phyloP scores from a whole-genome alignment of 1,284 basidiomycete genomes.

The Apiotrichum mycotoxinovorans region DNA sequence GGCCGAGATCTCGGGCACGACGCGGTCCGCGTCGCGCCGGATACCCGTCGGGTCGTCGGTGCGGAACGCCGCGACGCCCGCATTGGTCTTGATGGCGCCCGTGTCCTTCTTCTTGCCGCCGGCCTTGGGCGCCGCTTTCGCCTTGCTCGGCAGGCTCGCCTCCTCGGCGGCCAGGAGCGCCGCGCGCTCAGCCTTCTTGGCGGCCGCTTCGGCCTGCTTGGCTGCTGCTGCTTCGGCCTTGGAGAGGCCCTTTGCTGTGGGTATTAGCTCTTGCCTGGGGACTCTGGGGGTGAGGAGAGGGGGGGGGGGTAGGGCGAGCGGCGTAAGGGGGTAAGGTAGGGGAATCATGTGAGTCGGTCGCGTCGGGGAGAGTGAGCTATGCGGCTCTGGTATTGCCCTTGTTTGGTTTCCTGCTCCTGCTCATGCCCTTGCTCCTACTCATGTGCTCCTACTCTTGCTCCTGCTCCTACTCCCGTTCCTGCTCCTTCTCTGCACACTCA shows the following conservation, averaged over 20 bases:
- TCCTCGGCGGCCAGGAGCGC: slow-evolving; percentile 74
- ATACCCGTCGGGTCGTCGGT: slow-evolving; percentile 63
- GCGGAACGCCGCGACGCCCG: slow-evolving; percentile 32
- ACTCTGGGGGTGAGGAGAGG: background rate
- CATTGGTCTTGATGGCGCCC: slow-evolving; percentile 17
- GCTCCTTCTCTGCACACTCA: slow-evolving; percentile 45
- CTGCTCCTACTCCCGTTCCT: no score
- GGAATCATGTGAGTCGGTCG: no score
- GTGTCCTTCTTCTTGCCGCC: slow-evolving; percentile 35
- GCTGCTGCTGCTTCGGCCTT: slow-evolving; percentile 36
- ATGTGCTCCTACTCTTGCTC: no score
- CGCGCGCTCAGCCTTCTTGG: slow-evolving; percentile 54
- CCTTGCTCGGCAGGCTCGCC: slow-evolving; percentile 60
- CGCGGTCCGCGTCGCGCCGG: slow-evolving; percentile 50
- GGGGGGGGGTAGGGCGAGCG: no score
- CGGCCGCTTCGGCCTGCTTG: slow-evolving; percentile 54
- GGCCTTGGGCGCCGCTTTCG: slow-evolving; percentile 53
- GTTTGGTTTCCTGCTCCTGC: no score
- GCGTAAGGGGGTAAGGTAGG: no score
- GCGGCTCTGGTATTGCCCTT: no score
- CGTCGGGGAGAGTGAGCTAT: no score
- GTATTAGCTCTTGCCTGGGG: background rate
- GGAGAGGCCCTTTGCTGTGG: slow-evolving; percentile 18
- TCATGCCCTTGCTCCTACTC: no score
- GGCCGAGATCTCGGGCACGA: slow-evolving; percentile 69